Conservation (phyloP, 805 yeast genomes). For the Wickerhamomyces tratensis region DNA sequence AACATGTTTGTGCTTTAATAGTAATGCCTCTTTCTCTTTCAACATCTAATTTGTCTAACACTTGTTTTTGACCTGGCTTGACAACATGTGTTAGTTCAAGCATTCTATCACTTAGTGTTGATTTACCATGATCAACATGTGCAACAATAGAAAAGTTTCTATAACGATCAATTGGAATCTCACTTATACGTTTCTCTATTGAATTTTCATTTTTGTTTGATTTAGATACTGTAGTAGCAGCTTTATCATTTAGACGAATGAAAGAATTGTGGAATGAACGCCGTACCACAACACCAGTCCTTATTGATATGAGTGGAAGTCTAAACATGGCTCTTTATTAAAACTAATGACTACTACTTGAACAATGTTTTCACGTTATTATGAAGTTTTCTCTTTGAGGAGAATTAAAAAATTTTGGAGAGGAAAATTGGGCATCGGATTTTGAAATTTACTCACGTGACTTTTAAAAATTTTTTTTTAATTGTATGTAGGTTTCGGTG, state of each 20-base stretch:
- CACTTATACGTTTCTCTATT: constrained; percentile 50
- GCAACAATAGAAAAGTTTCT: constrained; percentile 93
- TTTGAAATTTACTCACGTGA: too few relatives aligned
- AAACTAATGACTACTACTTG: too few relatives aligned
- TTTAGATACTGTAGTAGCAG: too few relatives aligned
- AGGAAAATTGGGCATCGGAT: too few relatives aligned
- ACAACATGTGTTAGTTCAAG: constrained; percentile 87
- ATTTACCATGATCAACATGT: constrained; percentile 86
- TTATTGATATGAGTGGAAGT: too few relatives aligned
- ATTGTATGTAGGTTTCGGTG: too few relatives aligned
- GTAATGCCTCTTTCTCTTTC: constrained; percentile 96
- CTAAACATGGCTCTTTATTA: too few relatives aligned
- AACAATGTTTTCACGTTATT: too few relatives aligned
- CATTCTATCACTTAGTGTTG: constrained; percentile 82
- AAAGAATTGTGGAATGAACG: constrained; percentile 1
- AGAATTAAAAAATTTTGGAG: too few relatives aligned
- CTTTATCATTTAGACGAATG: neutral
- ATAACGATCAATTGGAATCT: constrained; percentile 74
- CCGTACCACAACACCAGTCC: constrained; percentile 1
- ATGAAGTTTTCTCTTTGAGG: too few relatives aligned
- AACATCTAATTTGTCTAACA: constrained; percentile 84
- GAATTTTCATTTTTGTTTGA: neutral
- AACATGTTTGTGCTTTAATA: constrained; percentile 92
- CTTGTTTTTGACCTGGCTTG: constrained; percentile 74
- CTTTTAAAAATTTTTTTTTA: too few relatives aligned